Percentiles rank a stretch among this genome's conserved stretches.
These are phyloP conservation scores for Solanum dulcamara DNA, from an alignment of 257 asterid genomes.

Conservation along the genomic window DNA sequence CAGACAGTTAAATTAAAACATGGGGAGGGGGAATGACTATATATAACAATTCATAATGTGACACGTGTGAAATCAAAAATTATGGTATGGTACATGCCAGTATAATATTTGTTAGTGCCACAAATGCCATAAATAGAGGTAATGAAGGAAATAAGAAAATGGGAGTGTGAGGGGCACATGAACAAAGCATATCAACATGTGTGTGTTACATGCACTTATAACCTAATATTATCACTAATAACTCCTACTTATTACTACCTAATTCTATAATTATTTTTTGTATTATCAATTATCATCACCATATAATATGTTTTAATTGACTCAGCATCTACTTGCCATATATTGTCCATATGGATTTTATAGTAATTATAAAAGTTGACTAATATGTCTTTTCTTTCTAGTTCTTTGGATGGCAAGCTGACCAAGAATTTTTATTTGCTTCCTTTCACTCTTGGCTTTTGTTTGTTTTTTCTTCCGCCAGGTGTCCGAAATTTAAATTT, in stretches of 20 bases:
- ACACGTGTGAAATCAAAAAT: neutral
- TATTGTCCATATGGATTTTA: neutral
- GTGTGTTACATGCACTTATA: neutral
- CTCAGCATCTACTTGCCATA: neutral
- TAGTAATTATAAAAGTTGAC: neutral
- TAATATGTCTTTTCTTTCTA: neutral
- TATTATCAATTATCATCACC: neutral
- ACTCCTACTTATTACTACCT: neutral
- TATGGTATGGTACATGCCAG: neutral
- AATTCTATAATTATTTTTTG: neutral
- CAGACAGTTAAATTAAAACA: neutral
- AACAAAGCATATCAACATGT: constrained; percentile 1
- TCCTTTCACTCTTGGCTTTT: neutral
- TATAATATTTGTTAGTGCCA: neutral
- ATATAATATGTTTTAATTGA: neutral
- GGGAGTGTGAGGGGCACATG: neutral
- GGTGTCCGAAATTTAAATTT: no score
- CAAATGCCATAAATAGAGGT: neutral
- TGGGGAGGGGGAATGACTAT: no score
- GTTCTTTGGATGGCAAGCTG: neutral
- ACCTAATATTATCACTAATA: neutral
- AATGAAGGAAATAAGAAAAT: neutral
- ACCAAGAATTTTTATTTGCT: neutral
- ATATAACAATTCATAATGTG: neutral
- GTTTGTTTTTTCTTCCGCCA: no score